phyloP scores from a whole-genome alignment of 1,284 basidiomycete genomes.

The Cutaneotrichosporon daszewskae region DNA sequence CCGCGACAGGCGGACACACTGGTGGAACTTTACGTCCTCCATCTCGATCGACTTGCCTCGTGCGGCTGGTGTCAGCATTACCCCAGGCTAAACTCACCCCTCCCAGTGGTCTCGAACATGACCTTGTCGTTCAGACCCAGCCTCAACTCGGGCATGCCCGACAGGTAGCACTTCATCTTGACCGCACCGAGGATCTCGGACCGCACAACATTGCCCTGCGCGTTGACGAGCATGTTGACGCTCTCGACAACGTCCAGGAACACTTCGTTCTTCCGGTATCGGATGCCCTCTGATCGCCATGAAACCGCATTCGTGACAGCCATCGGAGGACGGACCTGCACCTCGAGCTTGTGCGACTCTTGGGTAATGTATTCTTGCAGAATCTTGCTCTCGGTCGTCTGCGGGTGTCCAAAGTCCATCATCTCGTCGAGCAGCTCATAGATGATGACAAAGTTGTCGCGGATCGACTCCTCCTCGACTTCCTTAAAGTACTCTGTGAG shows the following conservation, averaged over 20 bases:
- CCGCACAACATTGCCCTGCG: slow-evolving; percentile 92
- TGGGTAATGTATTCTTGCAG: slow-evolving; percentile 96
- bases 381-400: slow-evolving; percentile 99
- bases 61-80: slow-evolving; percentile 54
- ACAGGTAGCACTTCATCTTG: slow-evolving; percentile 99
- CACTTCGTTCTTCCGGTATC: slow-evolving; percentile 98
- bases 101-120: slow-evolving; percentile 95
- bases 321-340: slow-evolving; percentile 93
- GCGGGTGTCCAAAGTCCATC: slow-evolving; percentile 99
- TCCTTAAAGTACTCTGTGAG: slow-evolving; percentile 99
- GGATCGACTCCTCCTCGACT: slow-evolving; percentile 96
- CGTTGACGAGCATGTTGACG: slow-evolving; percentile 93
- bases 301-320: slow-evolving; percentile 98
- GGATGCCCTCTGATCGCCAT: slow-evolving; percentile 95
- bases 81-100: slow-evolving; percentile 44
- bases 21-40: slow-evolving; percentile 99
- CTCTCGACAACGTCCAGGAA: slow-evolving; percentile 98
- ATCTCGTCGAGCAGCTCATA: slow-evolving; percentile 98
- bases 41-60: slow-evolving; percentile 98
- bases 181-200: slow-evolving; percentile 96
- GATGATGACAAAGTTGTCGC: slow-evolving; percentile 98
- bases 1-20: slow-evolving; percentile 97
- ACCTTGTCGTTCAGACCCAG: slow-evolving; percentile 98
- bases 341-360: slow-evolving; percentile 95
- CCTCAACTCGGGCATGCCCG: slow-evolving; percentile 96